Base-by-base conservation (phyloP, 2,329 filamentous ascomycete species). In the Coniochaeta prunicola region DNA sequence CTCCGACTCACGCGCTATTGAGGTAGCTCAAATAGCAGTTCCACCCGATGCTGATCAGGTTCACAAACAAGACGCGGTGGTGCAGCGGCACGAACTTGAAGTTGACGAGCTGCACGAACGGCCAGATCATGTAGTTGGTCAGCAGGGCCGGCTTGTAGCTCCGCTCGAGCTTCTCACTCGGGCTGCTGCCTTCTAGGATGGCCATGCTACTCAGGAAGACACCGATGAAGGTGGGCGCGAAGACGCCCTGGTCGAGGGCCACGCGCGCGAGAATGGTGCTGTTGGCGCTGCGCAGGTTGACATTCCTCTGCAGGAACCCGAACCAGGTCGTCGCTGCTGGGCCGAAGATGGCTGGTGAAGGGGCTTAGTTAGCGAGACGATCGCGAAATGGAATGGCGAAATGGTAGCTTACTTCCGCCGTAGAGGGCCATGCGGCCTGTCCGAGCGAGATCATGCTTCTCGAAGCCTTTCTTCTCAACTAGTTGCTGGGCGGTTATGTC, bases 101-200 rank as follows among this genome's bases (percentile, higher is more conserved):
- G 79, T 97, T 97, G 69, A 88, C 80, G 58, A 88, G 78, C 77
- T 97, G 92, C 59, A 96, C 91, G 63, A 80, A 79, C 3, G 92
- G 92, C 92, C 92, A 97, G 59, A 97, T 74, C 77, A 91, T 83
- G 81, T 91, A 91, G 77, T 96, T 97, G 71, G 90, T 88, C 71
- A 82, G 82, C 68, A 96, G 82, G 33, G 90, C 89, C 13, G 83
- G 80, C 64, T 75, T 73, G 76, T 92, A 97, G 61, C 83, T 88
- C 67, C 81, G 85, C 60, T 83, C 75, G 58, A 94, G 79, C 76
- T 93, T 92, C 68, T 92, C 83, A 66, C 77, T 60, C 30, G 78
- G 74, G 59, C 73, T 74, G 33, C 69, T 69, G 28, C 91, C 90
- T 74, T 96, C 91, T 73, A 94, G 80, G 61, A 88, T 80, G 17